These are phyloP conservation scores for Haberlea rhodopensis DNA, from an alignment of 257 asterid species.

Conservation along the genomic window DNA sequence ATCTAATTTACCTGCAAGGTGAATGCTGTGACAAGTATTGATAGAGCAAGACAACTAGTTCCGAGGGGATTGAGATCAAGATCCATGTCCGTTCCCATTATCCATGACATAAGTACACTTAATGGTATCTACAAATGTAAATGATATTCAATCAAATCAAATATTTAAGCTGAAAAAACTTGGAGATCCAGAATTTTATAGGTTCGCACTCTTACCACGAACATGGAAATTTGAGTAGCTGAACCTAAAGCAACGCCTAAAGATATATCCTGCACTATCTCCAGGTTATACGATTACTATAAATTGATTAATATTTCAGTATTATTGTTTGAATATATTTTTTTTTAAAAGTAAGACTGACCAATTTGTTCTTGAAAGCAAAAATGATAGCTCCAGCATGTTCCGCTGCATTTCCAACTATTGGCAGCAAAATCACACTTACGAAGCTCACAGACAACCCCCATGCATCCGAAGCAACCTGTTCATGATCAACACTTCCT, in stretches of 20 bases:
- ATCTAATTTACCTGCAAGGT: constrained; percentile 61
- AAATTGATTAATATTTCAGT: too few relatives aligned
- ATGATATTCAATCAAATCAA: not conserved
- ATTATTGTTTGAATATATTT: too few relatives aligned
- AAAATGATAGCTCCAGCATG: constrained; percentile 89
- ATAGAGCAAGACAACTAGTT: constrained; percentile 59
- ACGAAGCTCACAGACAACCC: constrained; percentile 52
- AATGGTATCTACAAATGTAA: constrained; percentile 53
- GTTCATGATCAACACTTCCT: not conserved
- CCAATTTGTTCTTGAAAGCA: constrained; percentile 88
- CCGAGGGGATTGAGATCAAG: constrained; percentile 62
- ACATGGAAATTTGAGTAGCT: constrained; percentile 69
- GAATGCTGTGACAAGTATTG: constrained; percentile 66
- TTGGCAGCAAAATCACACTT: constrained; percentile 58
- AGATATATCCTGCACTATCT: constrained; percentile 49
- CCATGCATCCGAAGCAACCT: constrained; percentile 50
- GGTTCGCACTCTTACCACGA: too few relatives aligned
- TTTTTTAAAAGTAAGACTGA: constrained; percentile 33
- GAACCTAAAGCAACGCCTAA: constrained; percentile 66
- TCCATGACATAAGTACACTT: constrained; percentile 67
- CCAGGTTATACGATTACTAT: not conserved
- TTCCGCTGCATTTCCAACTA: constrained; percentile 89
- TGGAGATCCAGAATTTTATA: not conserved
- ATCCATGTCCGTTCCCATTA: constrained; percentile 64
- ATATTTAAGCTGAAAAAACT: not conserved